Evolutionary conservation across 495 filamentous ascomycete genomes (phyloP).

Genomic region (Talaromyces thailandensis): DNA sequence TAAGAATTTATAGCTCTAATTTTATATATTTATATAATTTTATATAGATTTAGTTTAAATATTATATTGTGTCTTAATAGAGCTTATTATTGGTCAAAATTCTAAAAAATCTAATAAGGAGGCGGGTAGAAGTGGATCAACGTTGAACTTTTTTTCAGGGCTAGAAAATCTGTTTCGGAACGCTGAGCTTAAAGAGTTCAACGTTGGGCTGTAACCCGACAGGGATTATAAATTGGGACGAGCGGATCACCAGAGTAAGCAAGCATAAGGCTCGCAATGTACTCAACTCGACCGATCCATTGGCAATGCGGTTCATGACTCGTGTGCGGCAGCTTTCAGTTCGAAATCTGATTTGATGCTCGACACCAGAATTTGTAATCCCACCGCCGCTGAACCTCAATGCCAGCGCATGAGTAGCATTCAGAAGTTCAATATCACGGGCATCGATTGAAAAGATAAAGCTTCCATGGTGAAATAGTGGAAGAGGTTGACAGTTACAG

Average conservation of each 20-base stretch:
- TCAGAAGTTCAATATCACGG: slow-evolving; percentile 25
- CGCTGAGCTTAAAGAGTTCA: no score
- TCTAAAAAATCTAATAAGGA: no score
- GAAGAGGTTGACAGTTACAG: slow-evolving; percentile 32
- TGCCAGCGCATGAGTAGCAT: slow-evolving; percentile 27
- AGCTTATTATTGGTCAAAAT: no score
- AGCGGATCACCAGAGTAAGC: slow-evolving; percentile 15
- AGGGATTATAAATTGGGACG: background rate
- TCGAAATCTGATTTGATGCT: slow-evolving; percentile 14
- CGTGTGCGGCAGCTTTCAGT: slow-evolving; percentile 19
- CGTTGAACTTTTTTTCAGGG: no score
- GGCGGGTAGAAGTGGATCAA: no score
- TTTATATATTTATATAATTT: no score
- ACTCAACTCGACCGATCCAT: slow-evolving; percentile 29
- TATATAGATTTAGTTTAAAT: no score
- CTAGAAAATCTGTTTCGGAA: no score
- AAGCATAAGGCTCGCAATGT: slow-evolving; percentile 34
- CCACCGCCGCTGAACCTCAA: slow-evolving; percentile 18
- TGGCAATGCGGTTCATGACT: slow-evolving; percentile 21
- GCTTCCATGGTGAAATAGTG: slow-evolving; percentile 20
- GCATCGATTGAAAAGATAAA: slow-evolving; percentile 15
- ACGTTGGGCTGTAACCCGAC: no score
- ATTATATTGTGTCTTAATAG: no score
- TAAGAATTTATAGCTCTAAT: no score
- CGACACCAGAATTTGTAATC: slow-evolving; percentile 5